phyloP scores from a whole-genome alignment of 23 red algal genomes.

The Gracilaria domingensis region DNA sequence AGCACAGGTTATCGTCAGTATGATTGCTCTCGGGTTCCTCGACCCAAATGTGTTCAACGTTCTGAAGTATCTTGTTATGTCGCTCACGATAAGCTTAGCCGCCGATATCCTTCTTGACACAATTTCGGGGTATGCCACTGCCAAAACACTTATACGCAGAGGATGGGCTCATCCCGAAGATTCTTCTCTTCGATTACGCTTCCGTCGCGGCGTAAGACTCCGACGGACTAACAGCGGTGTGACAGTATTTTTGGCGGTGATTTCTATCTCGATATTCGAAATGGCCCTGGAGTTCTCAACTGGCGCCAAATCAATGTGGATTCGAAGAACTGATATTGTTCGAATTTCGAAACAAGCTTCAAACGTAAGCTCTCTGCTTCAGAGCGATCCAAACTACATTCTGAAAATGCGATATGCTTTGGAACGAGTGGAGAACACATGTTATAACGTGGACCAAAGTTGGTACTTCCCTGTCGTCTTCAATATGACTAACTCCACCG shows the following conservation, averaged over 20 bases:
- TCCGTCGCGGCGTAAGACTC: background rate
- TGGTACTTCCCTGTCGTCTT: background rate
- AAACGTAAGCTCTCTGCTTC: background rate
- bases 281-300: constrained; percentile 2
- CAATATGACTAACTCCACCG: background rate
- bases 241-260: background rate
- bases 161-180: background rate
- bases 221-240: background rate
- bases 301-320: background rate
- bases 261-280: background rate
- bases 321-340: background rate
- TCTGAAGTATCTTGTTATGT: background rate
- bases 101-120: background rate
- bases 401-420: background rate
- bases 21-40: background rate
- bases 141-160: background rate
- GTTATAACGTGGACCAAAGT: background rate
- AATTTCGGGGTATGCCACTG: background rate
- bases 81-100: background rate
- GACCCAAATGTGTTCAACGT: constrained; percentile 16
- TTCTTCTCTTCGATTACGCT: background rate
- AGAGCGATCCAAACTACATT: background rate
- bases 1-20: background rate
- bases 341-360: background rate
- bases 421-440: background rate